Evolutionary conservation across 1,284 basidiomycete species (phyloP).

Genomic region (Malassezia sp.): DNA sequence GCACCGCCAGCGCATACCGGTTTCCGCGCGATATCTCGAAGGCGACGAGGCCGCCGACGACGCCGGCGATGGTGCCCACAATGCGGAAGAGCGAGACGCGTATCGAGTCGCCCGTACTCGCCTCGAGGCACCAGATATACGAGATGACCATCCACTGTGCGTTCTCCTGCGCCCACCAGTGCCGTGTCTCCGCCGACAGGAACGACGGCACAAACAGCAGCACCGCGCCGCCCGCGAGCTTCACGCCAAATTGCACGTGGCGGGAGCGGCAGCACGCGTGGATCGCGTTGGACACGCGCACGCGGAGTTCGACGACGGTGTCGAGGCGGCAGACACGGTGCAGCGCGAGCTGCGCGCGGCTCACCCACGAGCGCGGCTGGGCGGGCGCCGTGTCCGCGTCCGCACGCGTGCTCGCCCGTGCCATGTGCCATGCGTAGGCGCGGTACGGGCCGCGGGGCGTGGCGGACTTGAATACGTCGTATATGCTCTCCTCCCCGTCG

Average conservation of each 20-base stretch:
- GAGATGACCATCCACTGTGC: slow-evolving; percentile 48
- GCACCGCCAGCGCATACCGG: slow-evolving; percentile 48
- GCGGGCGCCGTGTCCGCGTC: too few relatives aligned
- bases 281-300: slow-evolving; percentile 18
- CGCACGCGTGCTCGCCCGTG: too few relatives aligned
- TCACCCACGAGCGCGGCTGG: too few relatives aligned
- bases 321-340: background rate
- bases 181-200: slow-evolving; percentile 28
- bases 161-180: slow-evolving; percentile 47
- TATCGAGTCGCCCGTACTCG: slow-evolving; percentile 50
- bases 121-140: slow-evolving; percentile 50
- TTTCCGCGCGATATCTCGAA: slow-evolving; percentile 48
- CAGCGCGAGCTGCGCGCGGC: background rate
- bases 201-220: slow-evolving; percentile 49
- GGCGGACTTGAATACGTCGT: background rate
- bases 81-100: slow-evolving; percentile 48
- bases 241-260: slow-evolving; percentile 49
- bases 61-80: slow-evolving; percentile 49
- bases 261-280: slow-evolving; percentile 45
- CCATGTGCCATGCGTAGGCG: slow-evolving; percentile 3
- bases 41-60: slow-evolving; percentile 47
- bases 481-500: background rate
- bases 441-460: background rate
- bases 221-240: slow-evolving; percentile 48
- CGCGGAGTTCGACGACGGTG: slow-evolving; percentile 14